Evolutionary conservation across 495 filamentous ascomycete genomes (phyloP).

Genomic region (Cairneyella variabilis): DNA sequence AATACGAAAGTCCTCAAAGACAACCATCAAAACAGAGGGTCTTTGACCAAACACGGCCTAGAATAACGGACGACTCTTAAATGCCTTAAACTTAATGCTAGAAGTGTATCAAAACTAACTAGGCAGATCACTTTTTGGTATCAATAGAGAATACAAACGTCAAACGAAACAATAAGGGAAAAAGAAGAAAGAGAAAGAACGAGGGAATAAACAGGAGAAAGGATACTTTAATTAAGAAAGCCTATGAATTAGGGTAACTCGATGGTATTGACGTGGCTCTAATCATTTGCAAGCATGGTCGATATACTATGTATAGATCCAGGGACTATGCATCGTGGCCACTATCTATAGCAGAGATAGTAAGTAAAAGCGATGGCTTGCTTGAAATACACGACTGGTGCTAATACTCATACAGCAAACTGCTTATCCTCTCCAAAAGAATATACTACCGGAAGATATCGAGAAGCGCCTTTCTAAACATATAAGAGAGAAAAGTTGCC

Average conservation of each 20-base stretch:
- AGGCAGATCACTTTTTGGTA: conserved; percentile 5
- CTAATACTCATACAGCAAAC: conserved; percentile 18
- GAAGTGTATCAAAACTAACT: conserved; percentile 15
- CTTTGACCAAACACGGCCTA: conserved; percentile 13
- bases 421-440: conserved; percentile 16
- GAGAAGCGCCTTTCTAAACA: conserved; percentile 6
- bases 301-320: conserved; percentile 13
- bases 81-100: conserved; percentile 1
- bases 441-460: conserved; percentile 13
- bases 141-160: conserved; percentile 14
- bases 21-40: conserved; percentile 6
- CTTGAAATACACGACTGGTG: too few species aligned
- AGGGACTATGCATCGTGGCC: conserved; percentile 4
- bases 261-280: conserved; percentile 18
- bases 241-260: conserved; percentile 20
- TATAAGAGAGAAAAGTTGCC: conserved; percentile 8
- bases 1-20: conserved; percentile 14
- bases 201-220: conserved; percentile 18
- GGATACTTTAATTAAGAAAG: conserved; percentile 20
- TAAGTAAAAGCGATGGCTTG: too few species aligned
- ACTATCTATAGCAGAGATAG: too few species aligned
- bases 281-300: conserved; percentile 17
- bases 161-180: conserved; percentile 6
- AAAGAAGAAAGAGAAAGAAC: conserved; percentile 17
- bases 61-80: conserved; percentile 10